A percentile compares a stretch with the other conserved stretches of the same genome.
Evolutionary conservation across 2,329 filamentous ascomycete genomes (phyloP).

Genomic region (Xylaria sp.): DNA sequence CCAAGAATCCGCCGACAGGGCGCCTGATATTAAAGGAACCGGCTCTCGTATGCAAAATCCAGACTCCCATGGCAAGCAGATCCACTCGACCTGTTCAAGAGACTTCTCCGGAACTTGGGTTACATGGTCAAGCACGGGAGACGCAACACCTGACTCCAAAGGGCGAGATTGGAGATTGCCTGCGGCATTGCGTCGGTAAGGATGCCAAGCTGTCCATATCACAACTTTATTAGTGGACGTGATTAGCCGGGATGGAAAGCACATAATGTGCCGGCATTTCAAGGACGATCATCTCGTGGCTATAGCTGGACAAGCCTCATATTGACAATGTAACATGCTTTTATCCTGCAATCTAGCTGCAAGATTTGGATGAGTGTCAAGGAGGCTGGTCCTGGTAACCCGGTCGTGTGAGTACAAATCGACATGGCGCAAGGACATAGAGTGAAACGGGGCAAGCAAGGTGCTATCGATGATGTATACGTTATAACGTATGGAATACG

Average conservation of each 20-base stretch:
- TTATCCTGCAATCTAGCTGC: constrained; percentile 29
- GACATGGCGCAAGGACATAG: too few relatives aligned
- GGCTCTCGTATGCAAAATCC: constrained; percentile 9
- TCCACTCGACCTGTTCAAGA: not conserved
- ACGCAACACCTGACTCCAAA: constrained; percentile 32
- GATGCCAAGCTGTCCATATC: constrained; percentile 30
- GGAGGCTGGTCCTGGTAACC: not conserved
- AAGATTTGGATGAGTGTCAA: not conserved
- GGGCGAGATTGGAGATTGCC: constrained; percentile 28
- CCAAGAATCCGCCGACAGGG: constrained; percentile 15
- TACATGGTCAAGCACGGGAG: constrained; percentile 24
- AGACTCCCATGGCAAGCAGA: not conserved
- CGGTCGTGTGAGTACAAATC: constrained; percentile 8
- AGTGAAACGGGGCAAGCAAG: too few relatives aligned
- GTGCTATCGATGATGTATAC: too few relatives aligned
- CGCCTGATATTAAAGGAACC: constrained; percentile 25
- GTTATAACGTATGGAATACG: too few relatives aligned
- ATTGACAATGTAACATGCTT: constrained; percentile 22
- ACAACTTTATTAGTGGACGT: constrained; percentile 37
- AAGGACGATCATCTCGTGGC: constrained; percentile 24
- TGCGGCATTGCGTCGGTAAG: constrained; percentile 31
- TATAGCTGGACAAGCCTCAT: constrained; percentile 13
- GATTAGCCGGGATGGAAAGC: constrained; percentile 43
- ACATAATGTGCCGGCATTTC: constrained; percentile 38
- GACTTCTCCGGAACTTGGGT: constrained; percentile 28